Conservation (phyloP, 208 protist genomes). For the Trypanosoma rangeli region DNA sequence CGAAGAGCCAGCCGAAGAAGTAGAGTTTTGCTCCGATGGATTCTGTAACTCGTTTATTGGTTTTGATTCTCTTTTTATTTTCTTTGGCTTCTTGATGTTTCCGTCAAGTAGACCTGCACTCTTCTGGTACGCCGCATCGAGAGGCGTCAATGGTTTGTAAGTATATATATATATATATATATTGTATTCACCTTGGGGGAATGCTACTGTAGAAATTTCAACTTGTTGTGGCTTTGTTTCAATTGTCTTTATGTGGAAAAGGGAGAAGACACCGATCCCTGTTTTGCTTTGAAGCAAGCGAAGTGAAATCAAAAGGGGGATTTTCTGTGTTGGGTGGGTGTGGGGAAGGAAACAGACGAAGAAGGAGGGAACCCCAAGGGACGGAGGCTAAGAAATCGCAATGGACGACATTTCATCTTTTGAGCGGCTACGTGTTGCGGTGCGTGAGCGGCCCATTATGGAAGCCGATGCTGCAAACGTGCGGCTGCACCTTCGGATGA, state of each 20-base stretch:
- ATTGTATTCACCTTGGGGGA: neutral
- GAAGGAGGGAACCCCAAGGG: neutral
- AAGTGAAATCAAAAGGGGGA: neutral
- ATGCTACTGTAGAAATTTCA: neutral
- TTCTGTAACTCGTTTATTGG: constrained; percentile 27
- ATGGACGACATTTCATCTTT: constrained; percentile 24
- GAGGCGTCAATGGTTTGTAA: neutral
- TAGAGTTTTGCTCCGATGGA: constrained; percentile 32
- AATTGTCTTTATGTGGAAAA: neutral
- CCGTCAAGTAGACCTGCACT: neutral
- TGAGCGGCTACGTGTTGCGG: constrained; percentile 73
- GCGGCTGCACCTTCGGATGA: constrained; percentile 56
- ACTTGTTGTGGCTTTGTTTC: neutral
- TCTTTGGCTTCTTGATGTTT: constrained; percentile 18
- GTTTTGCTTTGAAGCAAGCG: neutral
- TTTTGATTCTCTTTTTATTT: constrained; percentile 27
- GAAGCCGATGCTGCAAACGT: constrained; percentile 61
- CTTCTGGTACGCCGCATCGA: neutral
- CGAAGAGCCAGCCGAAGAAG: constrained; percentile 84
- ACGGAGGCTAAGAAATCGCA: neutral
- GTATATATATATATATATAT: neutral
- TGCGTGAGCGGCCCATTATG: constrained; percentile 69
- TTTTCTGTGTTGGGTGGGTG: too few relatives aligned
- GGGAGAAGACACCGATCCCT: neutral
- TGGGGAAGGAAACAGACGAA: constrained; percentile 3